Percentiles rank a stretch among this genome's conserved stretches.
Evolutionary conservation across 306 rosid species (phyloP).

Genomic region (Abrus precatorius): DNA sequence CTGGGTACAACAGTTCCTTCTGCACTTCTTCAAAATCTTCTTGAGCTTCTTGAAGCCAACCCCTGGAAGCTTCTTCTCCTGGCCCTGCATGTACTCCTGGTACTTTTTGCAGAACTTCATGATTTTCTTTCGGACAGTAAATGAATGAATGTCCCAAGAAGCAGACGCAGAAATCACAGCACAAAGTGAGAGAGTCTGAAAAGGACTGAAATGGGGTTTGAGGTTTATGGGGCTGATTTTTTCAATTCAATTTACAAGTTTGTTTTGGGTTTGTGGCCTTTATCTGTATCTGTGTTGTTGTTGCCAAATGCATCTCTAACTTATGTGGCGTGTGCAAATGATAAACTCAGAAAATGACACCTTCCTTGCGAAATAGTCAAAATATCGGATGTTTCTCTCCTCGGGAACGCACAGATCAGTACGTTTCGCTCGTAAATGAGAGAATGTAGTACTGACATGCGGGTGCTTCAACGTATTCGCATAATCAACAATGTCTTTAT

Average conservation of each 20-base stretch:
- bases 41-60: slow-evolving; percentile 92
- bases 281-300: neutral
- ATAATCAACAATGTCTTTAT: too few relatives aligned
- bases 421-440: neutral
- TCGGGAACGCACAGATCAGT: neutral
- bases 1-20: slow-evolving; percentile 55
- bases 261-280: neutral
- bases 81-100: slow-evolving; percentile 83
- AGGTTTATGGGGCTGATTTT: neutral
- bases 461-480: too few relatives aligned
- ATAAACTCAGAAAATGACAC: slow-evolving; percentile 18
- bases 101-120: slow-evolving; percentile 98
- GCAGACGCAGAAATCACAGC: neutral
- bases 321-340: neutral
- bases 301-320: neutral
- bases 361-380: slow-evolving; percentile 26
- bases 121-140: slow-evolving; percentile 3
- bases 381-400: slow-evolving; percentile 23
- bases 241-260: neutral
- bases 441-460: too few relatives aligned
- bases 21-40: slow-evolving; percentile 84
- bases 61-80: slow-evolving; percentile 75
- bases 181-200: neutral
- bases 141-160: neutral
- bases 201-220: slow-evolving; percentile 5